Evolutionary conservation across 495 filamentous ascomycete genomes (phyloP).

Genomic region (Aspergillus ellipticus): DNA sequence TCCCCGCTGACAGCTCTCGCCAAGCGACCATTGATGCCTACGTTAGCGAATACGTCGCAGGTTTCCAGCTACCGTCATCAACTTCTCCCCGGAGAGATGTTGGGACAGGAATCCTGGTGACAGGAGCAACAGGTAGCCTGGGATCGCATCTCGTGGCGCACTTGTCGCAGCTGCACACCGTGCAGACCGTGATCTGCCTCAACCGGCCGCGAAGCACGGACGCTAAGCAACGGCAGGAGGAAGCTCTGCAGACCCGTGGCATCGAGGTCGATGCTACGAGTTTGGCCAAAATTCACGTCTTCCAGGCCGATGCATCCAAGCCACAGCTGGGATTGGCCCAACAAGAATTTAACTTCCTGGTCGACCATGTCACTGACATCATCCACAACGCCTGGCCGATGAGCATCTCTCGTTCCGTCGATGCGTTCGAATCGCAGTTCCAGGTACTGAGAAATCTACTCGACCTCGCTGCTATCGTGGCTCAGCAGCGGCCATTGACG

Average conservation of each 20-base stretch:
- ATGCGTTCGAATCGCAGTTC: conserved; percentile 47
- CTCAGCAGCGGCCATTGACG: neutral
- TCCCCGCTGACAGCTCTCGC: too few species aligned
- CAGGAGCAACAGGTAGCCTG: conserved; percentile 46
- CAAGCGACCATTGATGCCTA: neutral
- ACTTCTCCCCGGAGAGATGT: conserved; percentile 38
- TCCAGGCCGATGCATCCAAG: neutral
- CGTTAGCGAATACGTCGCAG: conserved; percentile 26
- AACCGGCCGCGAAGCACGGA: neutral
- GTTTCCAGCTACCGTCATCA: conserved; percentile 45
- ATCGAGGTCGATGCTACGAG: neutral
- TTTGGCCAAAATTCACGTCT: neutral
- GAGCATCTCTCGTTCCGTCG: conserved; percentile 40
- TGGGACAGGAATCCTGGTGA: conserved; percentile 36
- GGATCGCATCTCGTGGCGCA: conserved; percentile 40
- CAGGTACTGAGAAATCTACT: conserved; percentile 39
- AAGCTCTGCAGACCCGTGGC: neutral
- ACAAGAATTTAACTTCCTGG: conserved; percentile 32
- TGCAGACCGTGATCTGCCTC: conserved; percentile 4
- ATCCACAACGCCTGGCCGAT: conserved; percentile 57
- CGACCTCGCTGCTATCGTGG: conserved; percentile 29
- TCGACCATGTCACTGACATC: conserved; percentile 44
- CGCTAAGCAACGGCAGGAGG: neutral
- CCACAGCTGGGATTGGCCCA: conserved; percentile 36
- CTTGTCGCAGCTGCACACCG: neutral